phyloP scores from a whole-genome alignment of 2,329 filamentous ascomycete species.

The Fusarium sp. region DNA sequence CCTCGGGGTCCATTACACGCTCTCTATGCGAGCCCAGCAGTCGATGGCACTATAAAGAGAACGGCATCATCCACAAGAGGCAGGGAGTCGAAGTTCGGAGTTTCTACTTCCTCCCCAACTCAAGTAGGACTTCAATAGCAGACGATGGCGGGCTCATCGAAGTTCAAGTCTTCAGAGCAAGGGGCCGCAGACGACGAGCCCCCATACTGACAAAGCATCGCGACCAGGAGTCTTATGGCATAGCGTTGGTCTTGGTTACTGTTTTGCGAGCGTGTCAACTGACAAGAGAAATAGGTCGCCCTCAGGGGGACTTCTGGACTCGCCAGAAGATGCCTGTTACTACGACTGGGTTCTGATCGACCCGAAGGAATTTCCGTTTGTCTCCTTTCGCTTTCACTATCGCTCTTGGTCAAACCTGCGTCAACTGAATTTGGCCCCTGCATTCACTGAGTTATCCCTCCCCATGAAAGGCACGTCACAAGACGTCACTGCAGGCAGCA shows the following conservation, averaged over 20 bases:
- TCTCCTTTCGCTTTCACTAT: constrained; percentile 71
- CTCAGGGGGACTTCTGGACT: constrained; percentile 68
- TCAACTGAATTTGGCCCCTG: constrained; percentile 65
- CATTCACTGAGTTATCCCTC: background rate
- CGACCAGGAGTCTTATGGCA: constrained; percentile 66
- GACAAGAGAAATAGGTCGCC: constrained; percentile 59
- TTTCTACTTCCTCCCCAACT: constrained; percentile 64
- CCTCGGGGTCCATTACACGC: constrained; percentile 59
- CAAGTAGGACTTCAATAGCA: constrained; percentile 58
- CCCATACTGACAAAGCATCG: constrained; percentile 62
- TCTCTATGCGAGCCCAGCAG: constrained; percentile 66
- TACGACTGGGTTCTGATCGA: constrained; percentile 70
- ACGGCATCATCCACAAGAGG: constrained; percentile 51
- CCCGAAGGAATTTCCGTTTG: constrained; percentile 66
- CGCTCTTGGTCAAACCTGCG: constrained; percentile 66
- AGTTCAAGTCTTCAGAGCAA: constrained; percentile 68
- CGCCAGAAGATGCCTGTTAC: constrained; percentile 65
- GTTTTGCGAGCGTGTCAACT: constrained; percentile 1
- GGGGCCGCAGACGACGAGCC: constrained; percentile 60
- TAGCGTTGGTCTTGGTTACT: constrained; percentile 61
- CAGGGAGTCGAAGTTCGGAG: constrained; percentile 65
- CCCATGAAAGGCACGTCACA: background rate
- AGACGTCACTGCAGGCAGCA: background rate
- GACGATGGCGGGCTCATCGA: constrained; percentile 72
- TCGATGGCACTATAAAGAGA: constrained; percentile 58